Conservation (phyloP, 1,284 basidiomycete species). For the Rhizopogon hawkerae region DNA sequence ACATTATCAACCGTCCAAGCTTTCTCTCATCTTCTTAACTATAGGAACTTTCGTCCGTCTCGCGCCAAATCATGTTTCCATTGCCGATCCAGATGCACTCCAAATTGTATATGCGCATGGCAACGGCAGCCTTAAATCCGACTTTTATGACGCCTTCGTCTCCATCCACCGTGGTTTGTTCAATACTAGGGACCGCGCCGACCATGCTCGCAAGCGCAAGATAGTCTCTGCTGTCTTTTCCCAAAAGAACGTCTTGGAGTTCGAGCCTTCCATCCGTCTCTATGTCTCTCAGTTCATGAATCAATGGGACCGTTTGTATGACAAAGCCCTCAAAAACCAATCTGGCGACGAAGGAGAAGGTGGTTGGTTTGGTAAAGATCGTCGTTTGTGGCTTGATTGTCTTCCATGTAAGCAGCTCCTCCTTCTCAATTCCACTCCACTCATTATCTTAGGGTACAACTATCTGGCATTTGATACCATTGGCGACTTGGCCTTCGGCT, state of each 20-base stretch:
- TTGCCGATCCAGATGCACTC: slow-evolving; percentile 74
- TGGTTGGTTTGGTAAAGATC: slow-evolving; percentile 53
- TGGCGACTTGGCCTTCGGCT: slow-evolving; percentile 75
- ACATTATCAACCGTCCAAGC: not conserved
- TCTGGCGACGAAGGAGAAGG: slow-evolving; percentile 57
- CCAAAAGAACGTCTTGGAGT: slow-evolving; percentile 74
- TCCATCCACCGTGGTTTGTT: slow-evolving; percentile 71
- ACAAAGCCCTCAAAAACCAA: slow-evolving; percentile 43
- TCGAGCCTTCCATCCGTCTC: slow-evolving; percentile 65
- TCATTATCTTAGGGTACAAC: slow-evolving; percentile 45
- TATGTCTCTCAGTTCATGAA: slow-evolving; percentile 55
- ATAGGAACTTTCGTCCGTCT: slow-evolving; percentile 76
- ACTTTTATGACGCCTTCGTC: slow-evolving; percentile 77
- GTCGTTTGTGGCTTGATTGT: slow-evolving; percentile 65
- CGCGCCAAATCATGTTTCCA: slow-evolving; percentile 80
- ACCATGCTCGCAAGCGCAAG: slow-evolving; percentile 86
- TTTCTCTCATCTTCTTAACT: not conserved
- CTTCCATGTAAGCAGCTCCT: slow-evolving; percentile 50
- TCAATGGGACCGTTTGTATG: slow-evolving; percentile 79
- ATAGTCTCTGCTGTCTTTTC: slow-evolving; percentile 85
- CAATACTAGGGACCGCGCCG: slow-evolving; percentile 74
- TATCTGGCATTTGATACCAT: slow-evolving; percentile 88
- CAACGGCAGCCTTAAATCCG: slow-evolving; percentile 67
- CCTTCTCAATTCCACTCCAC: not conserved
- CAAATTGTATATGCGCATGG: slow-evolving; percentile 72